Evolutionary conservation across 768 basidiomycete species (phyloP).

Genomic region (Lepiota brunneoincarnata): DNA sequence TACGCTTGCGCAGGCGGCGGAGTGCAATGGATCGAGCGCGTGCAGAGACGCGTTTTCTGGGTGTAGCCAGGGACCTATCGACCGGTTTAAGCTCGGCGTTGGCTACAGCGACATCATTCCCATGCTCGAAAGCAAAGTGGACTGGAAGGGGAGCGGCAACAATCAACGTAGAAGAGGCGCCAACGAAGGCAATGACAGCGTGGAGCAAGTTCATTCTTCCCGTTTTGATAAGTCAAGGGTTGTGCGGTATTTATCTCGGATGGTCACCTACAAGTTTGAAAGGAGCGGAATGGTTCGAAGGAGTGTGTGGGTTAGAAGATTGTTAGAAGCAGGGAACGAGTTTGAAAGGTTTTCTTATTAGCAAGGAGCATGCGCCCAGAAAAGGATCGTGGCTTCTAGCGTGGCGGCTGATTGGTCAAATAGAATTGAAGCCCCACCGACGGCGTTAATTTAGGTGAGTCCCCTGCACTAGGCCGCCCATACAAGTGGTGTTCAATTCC

Average conservation of each 20-base stretch:
- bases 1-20: not conserved
- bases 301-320: slow-evolving; percentile 1
- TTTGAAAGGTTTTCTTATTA: not conserved
- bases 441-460: not conserved
- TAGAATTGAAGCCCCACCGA: not conserved
- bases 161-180: not conserved
- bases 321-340: not conserved
- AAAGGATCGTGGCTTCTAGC: not conserved
- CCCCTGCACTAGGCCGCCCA: too few relatives aligned
- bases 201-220: not conserved
- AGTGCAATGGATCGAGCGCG: not conserved
- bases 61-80: not conserved
- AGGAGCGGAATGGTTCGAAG: not conserved
- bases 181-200: not conserved
- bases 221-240: too few relatives aligned
- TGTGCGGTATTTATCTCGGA: not conserved
- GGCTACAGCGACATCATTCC: not conserved
- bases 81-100: slow-evolving; percentile 3
- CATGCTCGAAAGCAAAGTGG: not conserved
- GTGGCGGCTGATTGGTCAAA: not conserved
- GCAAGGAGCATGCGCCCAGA: not conserved
- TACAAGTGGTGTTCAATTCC: too few relatives aligned
- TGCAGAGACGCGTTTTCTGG: not conserved
- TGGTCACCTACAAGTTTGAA: not conserved
- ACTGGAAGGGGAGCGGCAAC: not conserved